Conservation (phyloP, 768 basidiomycete genomes). For the Rhizopogon rudus region DNA sequence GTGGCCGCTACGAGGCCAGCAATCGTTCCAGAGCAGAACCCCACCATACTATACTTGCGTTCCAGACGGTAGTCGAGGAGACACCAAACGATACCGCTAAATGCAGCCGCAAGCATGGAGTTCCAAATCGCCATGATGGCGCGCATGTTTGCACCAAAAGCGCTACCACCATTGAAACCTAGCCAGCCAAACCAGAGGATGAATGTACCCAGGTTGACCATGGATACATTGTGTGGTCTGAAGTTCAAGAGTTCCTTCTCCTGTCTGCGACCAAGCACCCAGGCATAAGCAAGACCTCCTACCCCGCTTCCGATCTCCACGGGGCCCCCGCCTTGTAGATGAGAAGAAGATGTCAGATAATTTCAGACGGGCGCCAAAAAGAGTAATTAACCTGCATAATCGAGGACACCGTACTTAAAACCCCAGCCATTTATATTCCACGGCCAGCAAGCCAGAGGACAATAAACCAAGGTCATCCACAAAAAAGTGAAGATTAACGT, state of each 20-base stretch:
- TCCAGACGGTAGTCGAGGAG: conserved; percentile 75
- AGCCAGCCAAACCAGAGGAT: conserved; percentile 87
- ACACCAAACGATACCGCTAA: conserved; percentile 82
- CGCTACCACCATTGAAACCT: conserved; percentile 90
- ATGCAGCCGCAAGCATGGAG: conserved; percentile 80
- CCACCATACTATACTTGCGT: conserved; percentile 84
- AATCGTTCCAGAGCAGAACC: conserved; percentile 86
- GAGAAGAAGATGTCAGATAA: not conserved
- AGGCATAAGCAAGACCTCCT: conserved; percentile 79
- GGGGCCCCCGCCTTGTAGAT: conserved; percentile 65
- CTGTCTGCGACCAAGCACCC: conserved; percentile 80
- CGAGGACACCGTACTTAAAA: conserved; percentile 77
- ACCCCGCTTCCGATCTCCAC: conserved; percentile 87
- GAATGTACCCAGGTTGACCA: conserved; percentile 80
- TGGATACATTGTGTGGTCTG: conserved; percentile 82
- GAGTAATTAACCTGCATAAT: conserved; percentile 63
- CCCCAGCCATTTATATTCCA: conserved; percentile 85
- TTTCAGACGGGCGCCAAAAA: not conserved
- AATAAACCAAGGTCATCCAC: conserved; percentile 87
- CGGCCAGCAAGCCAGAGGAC: conserved; percentile 81
- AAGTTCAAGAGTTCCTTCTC: conserved; percentile 72
- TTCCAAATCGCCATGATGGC: conserved; percentile 86
- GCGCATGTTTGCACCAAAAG: conserved; percentile 83
- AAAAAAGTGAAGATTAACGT: conserved; percentile 76
- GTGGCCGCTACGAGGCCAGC: conserved; percentile 88